Evolutionary conservation across 2,329 filamentous ascomycete genomes (phyloP).

Genomic region (Fusarium citri): DNA sequence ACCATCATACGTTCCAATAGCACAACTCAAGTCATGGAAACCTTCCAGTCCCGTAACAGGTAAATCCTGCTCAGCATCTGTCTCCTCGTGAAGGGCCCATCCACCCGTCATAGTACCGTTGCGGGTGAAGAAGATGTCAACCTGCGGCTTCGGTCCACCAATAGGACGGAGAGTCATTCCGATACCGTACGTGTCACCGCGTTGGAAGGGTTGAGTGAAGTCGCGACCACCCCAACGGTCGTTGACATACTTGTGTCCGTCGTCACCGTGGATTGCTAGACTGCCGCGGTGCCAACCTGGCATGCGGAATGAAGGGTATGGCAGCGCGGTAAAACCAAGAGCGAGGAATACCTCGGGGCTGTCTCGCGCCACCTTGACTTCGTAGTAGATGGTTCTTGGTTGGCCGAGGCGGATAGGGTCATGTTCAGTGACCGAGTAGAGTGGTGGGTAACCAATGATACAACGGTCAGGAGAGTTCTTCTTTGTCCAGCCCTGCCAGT

Average conservation of each 20-base stretch:
- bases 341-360: slow-evolving; percentile 66
- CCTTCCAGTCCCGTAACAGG: slow-evolving; percentile 77
- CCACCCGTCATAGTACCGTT: slow-evolving; percentile 69
- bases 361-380: slow-evolving; percentile 67
- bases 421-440: slow-evolving; percentile 72
- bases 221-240: slow-evolving; percentile 78
- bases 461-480: slow-evolving; percentile 68
- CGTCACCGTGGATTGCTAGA: slow-evolving; percentile 82
- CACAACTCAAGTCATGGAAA: slow-evolving; percentile 75
- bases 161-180: slow-evolving; percentile 71
- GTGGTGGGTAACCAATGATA: slow-evolving; percentile 74
- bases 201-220: slow-evolving; percentile 73
- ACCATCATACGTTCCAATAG: slow-evolving; percentile 77
- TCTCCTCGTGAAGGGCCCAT: slow-evolving; percentile 82
- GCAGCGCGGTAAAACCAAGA: slow-evolving; percentile 77
- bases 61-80: slow-evolving; percentile 70
- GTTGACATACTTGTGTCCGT: slow-evolving; percentile 81
- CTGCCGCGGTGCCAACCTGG: slow-evolving; percentile 85
- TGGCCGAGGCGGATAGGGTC: slow-evolving; percentile 61
- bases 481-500: slow-evolving; percentile 61
- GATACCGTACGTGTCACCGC: slow-evolving; percentile 75
- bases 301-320: slow-evolving; percentile 81
- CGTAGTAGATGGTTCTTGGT: slow-evolving; percentile 75
- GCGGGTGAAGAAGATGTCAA: slow-evolving; percentile 73
- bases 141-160: slow-evolving; percentile 46